Percentiles rank a stretch among this genome's conserved stretches.
These are phyloP conservation scores for Fusarium sp. DNA, from an alignment of 2,329 filamentous ascomycete genomes.

Conservation along the genomic window DNA sequence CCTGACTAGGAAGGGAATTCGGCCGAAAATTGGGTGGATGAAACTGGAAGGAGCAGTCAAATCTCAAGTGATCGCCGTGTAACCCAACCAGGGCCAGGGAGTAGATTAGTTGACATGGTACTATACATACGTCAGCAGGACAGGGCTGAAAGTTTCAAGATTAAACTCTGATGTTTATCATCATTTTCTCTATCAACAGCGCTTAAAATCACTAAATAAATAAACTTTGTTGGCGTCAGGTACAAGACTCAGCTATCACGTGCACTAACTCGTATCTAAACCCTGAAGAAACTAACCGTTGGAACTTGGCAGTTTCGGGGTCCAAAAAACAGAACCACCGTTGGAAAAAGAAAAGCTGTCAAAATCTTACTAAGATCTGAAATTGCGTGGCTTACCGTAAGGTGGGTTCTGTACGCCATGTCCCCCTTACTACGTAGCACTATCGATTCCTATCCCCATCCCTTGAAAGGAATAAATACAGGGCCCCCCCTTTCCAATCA, in stretches of 20 bases:
- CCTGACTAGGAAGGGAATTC: neutral
- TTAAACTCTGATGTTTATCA: neutral
- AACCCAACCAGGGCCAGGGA: neutral
- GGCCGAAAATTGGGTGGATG: conserved; percentile 8
- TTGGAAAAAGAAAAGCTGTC: neutral
- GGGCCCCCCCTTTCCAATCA: conserved; percentile 7
- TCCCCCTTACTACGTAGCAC: conserved; percentile 18
- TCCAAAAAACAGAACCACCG: neutral
- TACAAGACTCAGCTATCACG: neutral
- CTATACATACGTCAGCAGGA: conserved; percentile 14
- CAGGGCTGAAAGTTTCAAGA: conserved; percentile 19
- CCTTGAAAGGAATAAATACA: conserved; percentile 11
- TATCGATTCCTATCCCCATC: conserved; percentile 12
- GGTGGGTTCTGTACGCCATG: conserved; percentile 14
- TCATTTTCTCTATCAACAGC: neutral
- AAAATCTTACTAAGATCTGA: conserved; percentile 15
- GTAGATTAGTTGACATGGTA: neutral
- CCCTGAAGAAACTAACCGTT: neutral
- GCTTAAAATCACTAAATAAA: neutral
- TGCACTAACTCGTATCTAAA: neutral
- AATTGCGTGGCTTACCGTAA: conserved; percentile 6
- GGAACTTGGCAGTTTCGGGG: neutral
- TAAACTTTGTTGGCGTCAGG: neutral
- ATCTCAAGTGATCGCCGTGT: conserved; percentile 23
- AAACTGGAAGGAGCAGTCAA: conserved; percentile 23